These are phyloP conservation scores for Guadua angustifolia DNA, from an alignment of 176 grass and related monocot genomes.

Conservation along the genomic window DNA sequence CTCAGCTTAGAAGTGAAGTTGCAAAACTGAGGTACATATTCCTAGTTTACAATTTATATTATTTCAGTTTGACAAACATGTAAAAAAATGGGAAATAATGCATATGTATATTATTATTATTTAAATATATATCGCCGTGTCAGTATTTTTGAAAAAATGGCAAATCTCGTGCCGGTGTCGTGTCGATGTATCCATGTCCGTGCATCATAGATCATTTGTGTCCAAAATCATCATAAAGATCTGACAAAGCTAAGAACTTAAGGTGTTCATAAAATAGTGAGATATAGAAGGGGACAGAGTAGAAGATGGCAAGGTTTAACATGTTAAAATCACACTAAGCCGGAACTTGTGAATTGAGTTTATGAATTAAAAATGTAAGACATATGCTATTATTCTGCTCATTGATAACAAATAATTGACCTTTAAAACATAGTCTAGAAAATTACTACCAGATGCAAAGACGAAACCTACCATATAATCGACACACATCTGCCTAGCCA, in stretches of 20 bases:
- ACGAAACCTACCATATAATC: conserved; percentile 85
- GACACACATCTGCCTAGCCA: conserved; percentile 96
- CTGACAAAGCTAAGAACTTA: conserved; percentile 18
- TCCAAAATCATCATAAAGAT: conserved; percentile 6
- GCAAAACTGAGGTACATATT: no score
- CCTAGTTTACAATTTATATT: no score
- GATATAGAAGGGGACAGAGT: neutral
- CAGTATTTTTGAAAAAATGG: no score
- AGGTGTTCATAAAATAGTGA: neutral
- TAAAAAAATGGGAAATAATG: no score
- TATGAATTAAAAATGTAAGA: conserved; percentile 10
- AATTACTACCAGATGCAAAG: conserved; percentile 27
- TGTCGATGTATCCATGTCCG: no score
- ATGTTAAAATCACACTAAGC: conserved; percentile 15
- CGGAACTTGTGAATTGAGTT: neutral
- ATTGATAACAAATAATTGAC: neutral
- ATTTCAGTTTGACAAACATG: no score
- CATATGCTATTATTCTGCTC: neutral
- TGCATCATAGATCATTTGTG: neutral
- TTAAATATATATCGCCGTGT: no score
- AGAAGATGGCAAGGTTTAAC: conserved; percentile 1
- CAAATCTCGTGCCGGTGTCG: no score
- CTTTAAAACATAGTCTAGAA: conserved; percentile 3
- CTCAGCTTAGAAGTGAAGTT: no score
- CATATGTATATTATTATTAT: no score